Percentiles rank a stretch among this genome's conserved stretches.
These are phyloP conservation scores for Diplodia sapinea DNA, from an alignment of 2,329 filamentous ascomycete species.

Conservation along the genomic window DNA sequence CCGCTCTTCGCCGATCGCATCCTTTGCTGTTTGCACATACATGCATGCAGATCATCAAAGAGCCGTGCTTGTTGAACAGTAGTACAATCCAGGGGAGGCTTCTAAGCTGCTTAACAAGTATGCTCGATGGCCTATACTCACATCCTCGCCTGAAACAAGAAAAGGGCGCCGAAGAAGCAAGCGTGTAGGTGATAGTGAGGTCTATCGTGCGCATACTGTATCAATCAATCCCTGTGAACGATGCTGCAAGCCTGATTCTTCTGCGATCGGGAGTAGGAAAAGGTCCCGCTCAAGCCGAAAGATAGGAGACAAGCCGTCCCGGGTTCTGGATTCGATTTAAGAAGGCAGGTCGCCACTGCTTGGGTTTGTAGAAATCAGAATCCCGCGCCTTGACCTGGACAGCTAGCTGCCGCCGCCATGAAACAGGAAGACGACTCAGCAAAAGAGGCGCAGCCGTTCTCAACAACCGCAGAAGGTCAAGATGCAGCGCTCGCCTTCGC, in stretches of 20 bases:
- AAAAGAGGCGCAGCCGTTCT: neutral
- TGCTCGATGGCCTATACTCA: neutral
- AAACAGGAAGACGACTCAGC: neutral
- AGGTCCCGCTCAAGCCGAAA: neutral
- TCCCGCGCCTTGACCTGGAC: neutral
- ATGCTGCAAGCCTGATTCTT: neutral
- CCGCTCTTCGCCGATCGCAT: neutral
- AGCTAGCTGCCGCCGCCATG: neutral
- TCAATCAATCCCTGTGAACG: neutral
- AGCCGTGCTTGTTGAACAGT: neutral
- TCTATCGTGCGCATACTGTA: neutral
- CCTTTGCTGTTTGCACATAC: neutral
- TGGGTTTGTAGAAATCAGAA: neutral
- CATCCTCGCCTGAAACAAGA: neutral
- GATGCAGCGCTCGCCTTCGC: constrained; percentile 14
- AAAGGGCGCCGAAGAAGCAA: neutral
- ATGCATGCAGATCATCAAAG: neutral
- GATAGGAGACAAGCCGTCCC: neutral
- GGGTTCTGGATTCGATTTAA: neutral
- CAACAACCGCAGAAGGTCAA: neutral
- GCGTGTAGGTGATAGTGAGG: neutral
- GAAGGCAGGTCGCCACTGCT: neutral
- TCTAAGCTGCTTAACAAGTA: neutral
- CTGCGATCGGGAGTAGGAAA: neutral
- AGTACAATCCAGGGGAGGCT: neutral